Evolutionary conservation across 257 asterid species (phyloP).

Genomic region (Cynanchum wilfordii): DNA sequence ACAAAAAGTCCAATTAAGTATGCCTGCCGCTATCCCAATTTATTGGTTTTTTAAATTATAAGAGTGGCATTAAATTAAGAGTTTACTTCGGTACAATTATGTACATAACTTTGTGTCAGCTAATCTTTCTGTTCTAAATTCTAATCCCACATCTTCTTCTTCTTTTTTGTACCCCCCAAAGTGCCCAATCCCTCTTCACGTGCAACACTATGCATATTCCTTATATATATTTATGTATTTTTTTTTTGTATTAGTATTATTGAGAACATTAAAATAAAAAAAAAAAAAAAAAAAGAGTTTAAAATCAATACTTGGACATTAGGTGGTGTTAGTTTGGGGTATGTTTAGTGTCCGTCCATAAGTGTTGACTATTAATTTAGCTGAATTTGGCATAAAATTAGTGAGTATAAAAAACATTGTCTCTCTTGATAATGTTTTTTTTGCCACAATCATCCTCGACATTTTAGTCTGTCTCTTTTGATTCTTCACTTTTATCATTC

Average conservation of each 20-base stretch:
- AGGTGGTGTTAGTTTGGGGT: too few species aligned
- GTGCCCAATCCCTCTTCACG: neutral
- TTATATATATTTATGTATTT: too few species aligned
- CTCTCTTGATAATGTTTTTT: too few species aligned
- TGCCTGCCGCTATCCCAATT: neutral
- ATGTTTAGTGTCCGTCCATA: too few species aligned
- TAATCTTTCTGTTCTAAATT: neutral
- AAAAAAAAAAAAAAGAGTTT: too few species aligned
- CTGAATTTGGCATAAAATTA: neutral
- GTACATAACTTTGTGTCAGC: neutral
- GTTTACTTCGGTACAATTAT: conserved; percentile 8
- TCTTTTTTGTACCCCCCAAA: neutral
- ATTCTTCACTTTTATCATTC: too few species aligned
- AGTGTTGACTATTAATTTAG: neutral
- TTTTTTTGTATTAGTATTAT: too few species aligned
- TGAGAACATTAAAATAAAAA: too few species aligned
- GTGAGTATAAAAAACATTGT: neutral
- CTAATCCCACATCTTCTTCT: neutral
- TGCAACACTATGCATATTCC: neutral
- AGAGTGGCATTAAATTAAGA: conserved; percentile 1
- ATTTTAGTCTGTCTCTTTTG: too few species aligned
- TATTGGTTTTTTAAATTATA: neutral
- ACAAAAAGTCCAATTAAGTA: conserved; percentile 12
- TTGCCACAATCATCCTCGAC: neutral
- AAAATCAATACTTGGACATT: too few species aligned